phyloP scores from a whole-genome alignment of 768 basidiomycete species.

The Leccinum pellstonianum region DNA sequence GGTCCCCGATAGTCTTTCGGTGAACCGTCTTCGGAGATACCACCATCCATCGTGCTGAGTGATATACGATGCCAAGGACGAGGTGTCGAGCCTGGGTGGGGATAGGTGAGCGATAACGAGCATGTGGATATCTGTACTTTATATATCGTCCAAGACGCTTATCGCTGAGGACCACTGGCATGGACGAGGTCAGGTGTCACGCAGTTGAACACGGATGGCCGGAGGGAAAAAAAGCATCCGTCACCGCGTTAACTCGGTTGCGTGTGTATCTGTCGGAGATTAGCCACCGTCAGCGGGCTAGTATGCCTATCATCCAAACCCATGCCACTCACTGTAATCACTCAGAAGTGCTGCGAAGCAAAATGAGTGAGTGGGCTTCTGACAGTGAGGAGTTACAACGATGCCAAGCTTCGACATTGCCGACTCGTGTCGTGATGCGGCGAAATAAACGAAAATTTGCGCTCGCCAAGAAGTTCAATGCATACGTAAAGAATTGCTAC shows the following conservation, averaged over 20 bases:
- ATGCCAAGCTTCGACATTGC: background rate
- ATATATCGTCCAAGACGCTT: slow-evolving; percentile 7
- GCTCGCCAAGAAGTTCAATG: background rate
- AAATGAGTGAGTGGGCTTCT: background rate
- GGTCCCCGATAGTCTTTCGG: background rate
- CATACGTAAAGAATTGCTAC: background rate
- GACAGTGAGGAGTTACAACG: background rate
- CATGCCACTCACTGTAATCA: slow-evolving; percentile 1
- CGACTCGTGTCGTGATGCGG: background rate
- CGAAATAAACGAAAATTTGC: background rate
- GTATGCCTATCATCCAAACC: slow-evolving; percentile 1
- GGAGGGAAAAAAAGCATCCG: background rate
- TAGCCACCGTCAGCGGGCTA: background rate
- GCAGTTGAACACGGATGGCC: background rate
- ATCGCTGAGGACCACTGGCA: slow-evolving; percentile 1
- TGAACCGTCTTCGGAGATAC: background rate
- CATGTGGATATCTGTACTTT: background rate
- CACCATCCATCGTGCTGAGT: background rate
- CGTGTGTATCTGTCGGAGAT: slow-evolving; percentile 3
- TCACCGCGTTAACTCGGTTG: background rate
- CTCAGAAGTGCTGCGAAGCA: background rate
- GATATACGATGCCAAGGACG: background rate
- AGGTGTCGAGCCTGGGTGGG: background rate
- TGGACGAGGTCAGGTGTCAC: slow-evolving; percentile 1
- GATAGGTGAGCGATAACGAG: background rate